Evolutionary conservation across 495 filamentous ascomycete species (phyloP), one percentile per base, ranked within the genome.

Genomic region (Pyrenopolyporus hunteri): DNA sequence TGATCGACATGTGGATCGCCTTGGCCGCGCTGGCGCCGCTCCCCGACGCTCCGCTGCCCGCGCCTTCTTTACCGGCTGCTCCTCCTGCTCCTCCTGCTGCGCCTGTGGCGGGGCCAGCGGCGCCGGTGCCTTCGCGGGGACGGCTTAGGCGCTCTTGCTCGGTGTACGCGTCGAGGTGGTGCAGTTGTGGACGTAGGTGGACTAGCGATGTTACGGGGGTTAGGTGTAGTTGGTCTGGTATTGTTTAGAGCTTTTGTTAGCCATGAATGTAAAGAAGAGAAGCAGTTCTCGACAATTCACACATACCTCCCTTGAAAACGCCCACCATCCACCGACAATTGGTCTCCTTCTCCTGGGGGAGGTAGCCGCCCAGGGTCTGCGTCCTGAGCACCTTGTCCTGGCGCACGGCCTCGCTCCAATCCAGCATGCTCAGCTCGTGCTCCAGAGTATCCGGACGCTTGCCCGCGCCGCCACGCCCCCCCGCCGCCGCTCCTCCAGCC

Each of bases 1-100:
- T 81, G 57, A 81, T 78, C 11, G 78, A 76, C 79, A 81, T 81
- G 68, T 80, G 78, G 65, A 81, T 81, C 5, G 79, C 79, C 37
- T 76, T 74, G 40, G 67, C 56, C 6, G 62, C 60, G 1, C 56
- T 47, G 16, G 56, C 50, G 36, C 40, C 20, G 39, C 47, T 14
- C 16, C 14, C 40, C 35, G 49, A 40, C 37, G 56, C 11, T 31
- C 28, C 53, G 17, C 51, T 48, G 43, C 46, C 33, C 1, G 51
- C 23, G 16, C 51, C 61, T 16, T 60, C 61, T n/a, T 60, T 62
- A 42, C 63, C 35, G 7, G 40, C 51, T 22, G 10, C 40, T 11
- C 63, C 74, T 6, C 5, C 26, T 29, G 26, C 4, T 29, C 26
- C 26, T 9, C 26, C 26, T 4, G 4, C 9, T 9, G 49, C 64